Evolutionary conservation across 2,329 filamentous ascomycete species (phyloP), one percentile per base, ranked within the genome.

Genomic region (Ascochyta rabiei): DNA sequence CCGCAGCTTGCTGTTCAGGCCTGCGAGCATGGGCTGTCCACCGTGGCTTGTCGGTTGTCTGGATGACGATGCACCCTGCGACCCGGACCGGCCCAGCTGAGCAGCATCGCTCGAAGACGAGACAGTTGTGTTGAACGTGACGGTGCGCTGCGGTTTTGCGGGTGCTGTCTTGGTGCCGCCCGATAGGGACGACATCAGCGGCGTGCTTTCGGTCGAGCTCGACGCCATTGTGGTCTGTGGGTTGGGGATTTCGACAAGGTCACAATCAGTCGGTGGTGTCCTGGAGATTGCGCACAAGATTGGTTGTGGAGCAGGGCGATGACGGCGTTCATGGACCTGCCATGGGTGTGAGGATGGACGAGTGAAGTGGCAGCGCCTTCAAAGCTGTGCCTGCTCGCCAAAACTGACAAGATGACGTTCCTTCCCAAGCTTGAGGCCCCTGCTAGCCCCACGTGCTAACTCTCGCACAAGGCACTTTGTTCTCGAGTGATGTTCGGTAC

Each of bases 1-100:
- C 49, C 91, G 88, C 41, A 97, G 82, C 77, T 93, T 96, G 82
- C 82, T 93, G 77, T 97, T 96, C 64, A 97, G 79, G 3, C 89
- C 85, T 5, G 91, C 87, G 21, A 96, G 84, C 71, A 75, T 74
- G 2, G 74, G 74, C 60, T 75, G 73, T 7, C 73, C 71, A 48
- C 70, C 69, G 54, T 79, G 73, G 46, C 74, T 70, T 39, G 77
- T 75, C 31, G 69, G 58, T 19, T 56, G 56, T 56, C 68, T 53
- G 48, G 68, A 57, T 2, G 75, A 69, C 30, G 67, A 63, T 28
- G 67, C 63, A 30, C 63, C 52, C 23, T 70, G 67, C 26, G 69
- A 63, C 35, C 72, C 44, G 7, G 71, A 63, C 37, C 61, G 72
- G 15, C 75, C 74, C 18, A 67, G 74, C 63, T 70, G 67, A 60